These are phyloP conservation scores for Ogataea salicorniae DNA, from an alignment of 805 yeast species.

Conservation along the genomic window DNA sequence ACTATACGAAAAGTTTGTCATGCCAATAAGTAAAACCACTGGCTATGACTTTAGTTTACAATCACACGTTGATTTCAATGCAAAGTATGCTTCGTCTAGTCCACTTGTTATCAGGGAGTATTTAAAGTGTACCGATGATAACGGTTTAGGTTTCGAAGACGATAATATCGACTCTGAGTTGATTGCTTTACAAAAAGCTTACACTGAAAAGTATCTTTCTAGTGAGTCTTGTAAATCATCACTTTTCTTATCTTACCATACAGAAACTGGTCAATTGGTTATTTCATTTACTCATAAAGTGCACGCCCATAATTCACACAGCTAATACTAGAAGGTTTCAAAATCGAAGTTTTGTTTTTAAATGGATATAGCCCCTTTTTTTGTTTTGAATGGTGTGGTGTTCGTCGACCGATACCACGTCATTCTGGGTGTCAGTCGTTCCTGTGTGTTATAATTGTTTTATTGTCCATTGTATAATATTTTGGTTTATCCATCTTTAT, in stretches of 20 bases:
- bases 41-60: slow-evolving; percentile 26
- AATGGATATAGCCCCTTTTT: too few species aligned
- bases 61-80: slow-evolving; percentile 12
- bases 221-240: slow-evolving; percentile 22
- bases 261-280: slow-evolving; percentile 22
- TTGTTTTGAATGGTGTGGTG: not conserved
- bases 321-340: not conserved
- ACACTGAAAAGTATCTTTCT: slow-evolving; percentile 5
- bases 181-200: slow-evolving; percentile 20
- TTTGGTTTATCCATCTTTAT: too few species aligned
- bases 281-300: slow-evolving; percentile 28
- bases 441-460: too few species aligned
- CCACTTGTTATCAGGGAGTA: slow-evolving; percentile 17
- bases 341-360: not conserved
- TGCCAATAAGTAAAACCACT: slow-evolving; percentile 26
- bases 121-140: slow-evolving; percentile 18
- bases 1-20: slow-evolving; percentile 26
- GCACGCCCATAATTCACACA: slow-evolving; percentile 11
- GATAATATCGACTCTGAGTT: slow-evolving; percentile 20
- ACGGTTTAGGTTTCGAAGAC: slow-evolving; percentile 14
- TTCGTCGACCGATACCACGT: too few species aligned
- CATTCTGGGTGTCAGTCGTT: too few species aligned
- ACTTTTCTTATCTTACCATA: slow-evolving; percentile 24
- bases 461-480: too few species aligned
- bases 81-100: slow-evolving; percentile 5